Evolutionary conservation across 2,329 filamentous ascomycete species (phyloP).

Genomic region (Calonectria henricotiae): DNA sequence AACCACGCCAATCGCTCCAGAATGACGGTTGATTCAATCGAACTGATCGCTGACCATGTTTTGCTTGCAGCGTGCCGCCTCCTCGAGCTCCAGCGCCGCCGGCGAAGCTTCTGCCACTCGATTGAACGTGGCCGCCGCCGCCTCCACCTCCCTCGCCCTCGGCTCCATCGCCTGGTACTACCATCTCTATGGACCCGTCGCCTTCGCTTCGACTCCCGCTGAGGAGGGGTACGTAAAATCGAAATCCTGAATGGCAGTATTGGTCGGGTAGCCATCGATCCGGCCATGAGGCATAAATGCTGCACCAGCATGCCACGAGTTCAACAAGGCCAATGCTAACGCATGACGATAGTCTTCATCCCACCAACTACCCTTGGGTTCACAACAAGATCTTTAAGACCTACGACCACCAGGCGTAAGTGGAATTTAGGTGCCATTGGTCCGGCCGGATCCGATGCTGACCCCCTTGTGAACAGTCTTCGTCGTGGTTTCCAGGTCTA

Average conservation of each 20-base stretch:
- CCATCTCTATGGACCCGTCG: conserved; percentile 92
- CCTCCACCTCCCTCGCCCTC: conserved; percentile 88
- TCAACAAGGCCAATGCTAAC: conserved; percentile 51
- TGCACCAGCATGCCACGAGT: conserved; percentile 40
- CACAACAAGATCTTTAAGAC: conserved; percentile 94
- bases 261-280: conserved; percentile 28
- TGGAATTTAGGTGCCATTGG: conserved; percentile 49
- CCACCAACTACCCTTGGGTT: conserved; percentile 95
- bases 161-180: conserved; percentile 98
- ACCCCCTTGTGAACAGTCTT: conserved; percentile 72
- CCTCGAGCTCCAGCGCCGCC: conserved; percentile 82
- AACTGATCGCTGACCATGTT: conserved; percentile 60
- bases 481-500: conserved; percentile 99
- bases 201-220: conserved; percentile 90
- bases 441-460: conserved; percentile 37
- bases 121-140: conserved; percentile 88
- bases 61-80: conserved; percentile 73
- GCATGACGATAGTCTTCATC: conserved; percentile 80
- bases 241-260: conserved; percentile 34
- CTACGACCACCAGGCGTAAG: conserved; percentile 97
- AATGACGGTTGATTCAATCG: conserved; percentile 41
- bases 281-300: conserved; percentile 58
- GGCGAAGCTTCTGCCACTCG: conserved; percentile 81
- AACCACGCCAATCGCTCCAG: conserved; percentile 54
- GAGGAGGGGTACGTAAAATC: conserved; percentile 92